Evolutionary conservation across 208 protist genomes (phyloP).

Genomic region (Histomonas meleagridis): DNA sequence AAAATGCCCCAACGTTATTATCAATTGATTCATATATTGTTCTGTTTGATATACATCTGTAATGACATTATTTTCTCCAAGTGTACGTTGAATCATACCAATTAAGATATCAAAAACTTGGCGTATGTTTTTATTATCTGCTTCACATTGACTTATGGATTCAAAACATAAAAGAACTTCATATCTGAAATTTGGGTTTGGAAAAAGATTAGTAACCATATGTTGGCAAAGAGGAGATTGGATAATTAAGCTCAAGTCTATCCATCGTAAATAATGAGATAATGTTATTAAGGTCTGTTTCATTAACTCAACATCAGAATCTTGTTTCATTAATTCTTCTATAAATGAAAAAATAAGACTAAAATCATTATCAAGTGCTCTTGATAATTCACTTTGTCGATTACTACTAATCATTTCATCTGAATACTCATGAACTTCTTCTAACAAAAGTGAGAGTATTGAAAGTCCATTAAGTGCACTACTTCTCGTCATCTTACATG

Average conservation of each 20-base stretch:
- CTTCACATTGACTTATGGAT: too few relatives aligned
- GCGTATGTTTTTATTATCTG: neutral
- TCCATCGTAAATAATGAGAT: neutral
- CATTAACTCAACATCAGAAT: neutral
- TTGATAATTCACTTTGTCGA: neutral
- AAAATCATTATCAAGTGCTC: neutral
- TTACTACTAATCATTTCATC: neutral
- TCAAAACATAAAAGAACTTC: neutral
- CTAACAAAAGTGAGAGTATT: neutral
- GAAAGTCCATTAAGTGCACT: neutral
- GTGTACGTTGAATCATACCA: neutral
- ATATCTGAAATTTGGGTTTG: neutral
- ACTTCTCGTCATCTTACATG: neutral
- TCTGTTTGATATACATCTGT: neutral
- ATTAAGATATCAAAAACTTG: neutral
- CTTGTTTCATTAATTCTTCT: neutral
- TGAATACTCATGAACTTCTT: neutral
- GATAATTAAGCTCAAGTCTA: neutral
- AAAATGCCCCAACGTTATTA: neutral
- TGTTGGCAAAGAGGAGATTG: neutral
- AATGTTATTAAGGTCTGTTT: neutral
- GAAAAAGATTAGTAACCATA: neutral
- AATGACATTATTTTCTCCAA: neutral
- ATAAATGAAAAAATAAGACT: neutral
- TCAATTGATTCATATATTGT: neutral